These are phyloP conservation scores for Wilcoxina mikolae DNA, from an alignment of 495 filamentous ascomycete genomes.

Conservation along the genomic window DNA sequence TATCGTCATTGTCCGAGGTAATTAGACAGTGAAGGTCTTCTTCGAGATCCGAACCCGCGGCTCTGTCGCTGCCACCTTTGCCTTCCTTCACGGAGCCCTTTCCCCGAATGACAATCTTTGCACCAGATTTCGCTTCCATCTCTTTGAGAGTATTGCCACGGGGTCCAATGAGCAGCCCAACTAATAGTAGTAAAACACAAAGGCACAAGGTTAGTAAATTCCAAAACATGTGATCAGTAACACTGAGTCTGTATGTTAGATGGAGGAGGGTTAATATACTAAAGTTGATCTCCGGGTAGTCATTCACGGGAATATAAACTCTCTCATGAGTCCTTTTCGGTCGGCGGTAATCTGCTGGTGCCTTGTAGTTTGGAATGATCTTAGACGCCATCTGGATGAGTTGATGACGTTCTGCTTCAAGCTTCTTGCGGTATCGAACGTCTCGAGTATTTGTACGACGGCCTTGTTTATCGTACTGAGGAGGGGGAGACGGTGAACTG, in stretches of 20 bases:
- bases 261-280: constrained; percentile 92
- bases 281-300: constrained; percentile 99
- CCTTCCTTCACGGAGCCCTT: constrained; percentile 99
- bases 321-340: constrained; percentile 99
- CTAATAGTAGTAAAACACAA: constrained; percentile 67
- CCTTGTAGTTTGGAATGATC: constrained; percentile 94
- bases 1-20: constrained; percentile 97
- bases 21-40: constrained; percentile 97
- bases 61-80: constrained; percentile 95
- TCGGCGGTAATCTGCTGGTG: constrained; percentile 90
- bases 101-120: constrained; percentile 97
- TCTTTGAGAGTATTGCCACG: constrained; percentile 99
- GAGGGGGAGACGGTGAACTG: constrained; percentile 88
- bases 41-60: constrained; percentile 98
- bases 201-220: constrained; percentile 59
- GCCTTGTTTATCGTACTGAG: constrained; percentile 97
- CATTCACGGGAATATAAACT: constrained; percentile 99
- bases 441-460: constrained; percentile 96
- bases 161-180: constrained; percentile 98
- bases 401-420: constrained; percentile 97
- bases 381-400: constrained; percentile 96
- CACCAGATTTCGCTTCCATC: constrained; percentile 92
- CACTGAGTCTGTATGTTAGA: constrained; percentile 6
- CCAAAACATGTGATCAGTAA: constrained; percentile 1
- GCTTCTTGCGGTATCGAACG: constrained; percentile 88